phyloP scores from a whole-genome alignment of 2,329 filamentous ascomycete species.

The Trichoderma sp. region DNA sequence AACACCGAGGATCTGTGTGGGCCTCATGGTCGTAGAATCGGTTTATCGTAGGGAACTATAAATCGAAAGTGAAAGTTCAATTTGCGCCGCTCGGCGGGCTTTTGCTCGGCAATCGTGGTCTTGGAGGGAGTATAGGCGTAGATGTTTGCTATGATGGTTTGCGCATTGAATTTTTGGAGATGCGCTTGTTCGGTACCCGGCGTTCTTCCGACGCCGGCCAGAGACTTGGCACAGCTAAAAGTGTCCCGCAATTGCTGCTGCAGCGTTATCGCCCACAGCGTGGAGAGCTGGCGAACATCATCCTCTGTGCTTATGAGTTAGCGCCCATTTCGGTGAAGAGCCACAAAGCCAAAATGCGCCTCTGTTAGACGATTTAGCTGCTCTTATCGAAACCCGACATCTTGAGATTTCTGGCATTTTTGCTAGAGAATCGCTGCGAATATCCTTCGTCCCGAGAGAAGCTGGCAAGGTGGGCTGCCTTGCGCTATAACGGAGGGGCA shows the following conservation, averaged over 20 bases:
- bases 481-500: constrained; percentile 22
- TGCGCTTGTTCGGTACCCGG: constrained; percentile 26
- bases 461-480: constrained; percentile 3
- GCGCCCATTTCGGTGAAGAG: not conserved
- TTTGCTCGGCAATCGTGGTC: not conserved
- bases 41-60: not conserved
- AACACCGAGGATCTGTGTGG: constrained; percentile 66
- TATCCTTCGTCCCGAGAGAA: not conserved
- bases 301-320: not conserved
- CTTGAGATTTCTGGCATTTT: not conserved
- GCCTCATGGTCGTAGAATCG: constrained; percentile 57
- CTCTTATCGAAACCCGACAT: not conserved
- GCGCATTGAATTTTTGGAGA: constrained; percentile 27
- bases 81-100: not conserved
- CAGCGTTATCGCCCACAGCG: not conserved
- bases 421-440: not conserved
- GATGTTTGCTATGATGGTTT: constrained; percentile 10
- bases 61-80: not conserved
- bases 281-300: not conserved
- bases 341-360: not conserved
- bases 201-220: constrained; percentile 39
- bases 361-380: not conserved
- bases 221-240: not conserved
- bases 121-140: not conserved
- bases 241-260: constrained; percentile 2